phyloP scores from a whole-genome alignment of 768 basidiomycete genomes.

The Russula dissimulans region DNA sequence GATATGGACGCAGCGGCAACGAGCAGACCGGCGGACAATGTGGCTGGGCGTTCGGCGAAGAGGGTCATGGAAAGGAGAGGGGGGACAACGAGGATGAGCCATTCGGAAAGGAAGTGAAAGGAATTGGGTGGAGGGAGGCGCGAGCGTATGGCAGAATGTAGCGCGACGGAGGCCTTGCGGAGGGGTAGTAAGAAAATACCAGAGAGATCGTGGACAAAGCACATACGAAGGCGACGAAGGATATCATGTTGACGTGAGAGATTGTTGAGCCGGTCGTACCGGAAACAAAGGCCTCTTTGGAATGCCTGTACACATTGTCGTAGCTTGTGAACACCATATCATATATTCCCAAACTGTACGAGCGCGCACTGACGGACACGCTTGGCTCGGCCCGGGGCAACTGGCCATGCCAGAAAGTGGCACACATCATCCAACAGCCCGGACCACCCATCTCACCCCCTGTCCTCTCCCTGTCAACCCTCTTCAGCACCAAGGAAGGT shows the following conservation, averaged over 20 bases:
- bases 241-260: conserved; percentile 57
- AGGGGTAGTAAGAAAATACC: neutral
- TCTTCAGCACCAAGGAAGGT: too few species aligned
- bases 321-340: neutral
- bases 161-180: conserved; percentile 55
- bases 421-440: too few species aligned
- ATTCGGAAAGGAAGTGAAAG: conserved; percentile 46
- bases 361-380: too few species aligned
- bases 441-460: too few species aligned
- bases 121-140: conserved; percentile 35
- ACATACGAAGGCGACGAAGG: conserved; percentile 55
- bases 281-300: conserved; percentile 79
- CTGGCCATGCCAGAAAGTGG: too few species aligned
- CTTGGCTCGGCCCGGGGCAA: too few species aligned
- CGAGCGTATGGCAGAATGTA: conserved; percentile 54
- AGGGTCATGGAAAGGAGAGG: conserved; percentile 77
- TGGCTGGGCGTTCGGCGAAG: conserved; percentile 48
- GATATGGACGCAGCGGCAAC: conserved; percentile 36
- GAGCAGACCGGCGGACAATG: conserved; percentile 42
- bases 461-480: too few species aligned
- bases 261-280: conserved; percentile 64
- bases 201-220: neutral
- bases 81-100: conserved; percentile 62
- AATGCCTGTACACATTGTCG: conserved; percentile 47
- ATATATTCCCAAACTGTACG: too few species aligned